Evolutionary conservation across 129 eudicot genomes (phyloP).

Genomic region (Tagetes patula): DNA sequence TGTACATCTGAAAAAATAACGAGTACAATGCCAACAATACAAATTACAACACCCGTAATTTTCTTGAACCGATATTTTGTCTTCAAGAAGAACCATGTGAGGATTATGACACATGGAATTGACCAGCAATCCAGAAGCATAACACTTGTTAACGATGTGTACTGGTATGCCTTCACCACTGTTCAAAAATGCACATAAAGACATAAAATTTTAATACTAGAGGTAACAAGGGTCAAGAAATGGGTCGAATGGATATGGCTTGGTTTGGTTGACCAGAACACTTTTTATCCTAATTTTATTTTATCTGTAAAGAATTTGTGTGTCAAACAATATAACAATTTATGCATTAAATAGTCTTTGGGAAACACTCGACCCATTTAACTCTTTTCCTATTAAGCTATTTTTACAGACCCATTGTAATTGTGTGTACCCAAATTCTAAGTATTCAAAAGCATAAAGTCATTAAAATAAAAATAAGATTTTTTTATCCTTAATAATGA

Average conservation of each 20-base stretch:
- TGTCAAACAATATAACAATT: not conserved
- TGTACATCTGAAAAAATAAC: conserved; percentile 89
- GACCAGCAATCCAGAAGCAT: conserved; percentile 98
- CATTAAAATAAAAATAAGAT: no score
- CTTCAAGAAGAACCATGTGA: conserved; percentile 85
- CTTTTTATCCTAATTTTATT: not conserved
- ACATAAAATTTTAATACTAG: not conserved
- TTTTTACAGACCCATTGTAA: not conserved
- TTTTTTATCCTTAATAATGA: no score
- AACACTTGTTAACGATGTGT: conserved; percentile 87
- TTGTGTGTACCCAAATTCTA: not conserved
- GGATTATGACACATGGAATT: conserved; percentile 77
- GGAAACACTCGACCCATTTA: not conserved
- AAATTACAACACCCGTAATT: conserved; percentile 62
- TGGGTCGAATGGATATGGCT: not conserved
- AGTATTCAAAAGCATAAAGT: not conserved
- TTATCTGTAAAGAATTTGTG: not conserved
- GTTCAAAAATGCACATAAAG: conserved; percentile 28
- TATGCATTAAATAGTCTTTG: not conserved
- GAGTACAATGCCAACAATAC: conserved; percentile 75
- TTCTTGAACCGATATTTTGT: conserved; percentile 67
- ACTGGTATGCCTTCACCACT: conserved; percentile 97
- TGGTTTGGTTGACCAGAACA: not conserved
- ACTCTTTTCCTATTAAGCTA: not conserved
- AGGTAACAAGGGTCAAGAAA: not conserved